phyloP scores from a whole-genome alignment of 106 monocot species.

The Dendrobium catenatum region DNA sequence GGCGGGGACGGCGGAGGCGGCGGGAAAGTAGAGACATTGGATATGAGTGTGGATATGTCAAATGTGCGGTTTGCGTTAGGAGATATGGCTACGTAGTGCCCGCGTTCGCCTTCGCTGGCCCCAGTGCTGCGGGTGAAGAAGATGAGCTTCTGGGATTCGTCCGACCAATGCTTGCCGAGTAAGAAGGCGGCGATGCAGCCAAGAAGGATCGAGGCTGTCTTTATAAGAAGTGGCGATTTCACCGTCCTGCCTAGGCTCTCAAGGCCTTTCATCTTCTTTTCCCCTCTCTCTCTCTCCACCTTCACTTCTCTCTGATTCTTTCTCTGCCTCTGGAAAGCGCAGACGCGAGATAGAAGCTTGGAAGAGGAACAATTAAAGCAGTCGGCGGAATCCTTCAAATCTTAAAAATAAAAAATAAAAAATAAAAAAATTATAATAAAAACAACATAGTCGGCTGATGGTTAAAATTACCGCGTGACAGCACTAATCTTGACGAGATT shows the following conservation, averaged over 20 bases:
- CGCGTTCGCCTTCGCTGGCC: background rate
- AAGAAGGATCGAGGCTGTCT: constrained; percentile 18
- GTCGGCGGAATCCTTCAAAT: background rate
- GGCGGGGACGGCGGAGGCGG: constrained; percentile 34
- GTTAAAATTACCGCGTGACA: too few relatives aligned
- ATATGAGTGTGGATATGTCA: constrained; percentile 8
- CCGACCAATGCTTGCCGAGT: constrained; percentile 59
- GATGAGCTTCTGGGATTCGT: constrained; percentile 15
- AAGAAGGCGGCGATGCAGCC: constrained; percentile 50
- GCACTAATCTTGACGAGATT: too few relatives aligned
- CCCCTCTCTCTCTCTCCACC: background rate
- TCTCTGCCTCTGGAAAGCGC: background rate
- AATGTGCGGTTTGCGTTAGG: constrained; percentile 24
- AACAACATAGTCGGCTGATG: too few relatives aligned
- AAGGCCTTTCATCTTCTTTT: background rate
- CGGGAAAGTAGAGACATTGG: constrained; percentile 12
- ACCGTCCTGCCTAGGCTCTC: background rate
- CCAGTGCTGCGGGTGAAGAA: constrained; percentile 18
- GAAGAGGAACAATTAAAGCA: too few relatives aligned
- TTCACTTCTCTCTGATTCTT: background rate
- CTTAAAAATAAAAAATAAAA: too few relatives aligned
- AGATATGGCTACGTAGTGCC: constrained; percentile 32
- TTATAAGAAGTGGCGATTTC: constrained; percentile 5
- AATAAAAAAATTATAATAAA: too few relatives aligned
- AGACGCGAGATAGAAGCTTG: background rate